These are phyloP conservation scores for Tephrocybe sp. DNA, from an alignment of 768 basidiomycete genomes.

Conservation along the genomic window DNA sequence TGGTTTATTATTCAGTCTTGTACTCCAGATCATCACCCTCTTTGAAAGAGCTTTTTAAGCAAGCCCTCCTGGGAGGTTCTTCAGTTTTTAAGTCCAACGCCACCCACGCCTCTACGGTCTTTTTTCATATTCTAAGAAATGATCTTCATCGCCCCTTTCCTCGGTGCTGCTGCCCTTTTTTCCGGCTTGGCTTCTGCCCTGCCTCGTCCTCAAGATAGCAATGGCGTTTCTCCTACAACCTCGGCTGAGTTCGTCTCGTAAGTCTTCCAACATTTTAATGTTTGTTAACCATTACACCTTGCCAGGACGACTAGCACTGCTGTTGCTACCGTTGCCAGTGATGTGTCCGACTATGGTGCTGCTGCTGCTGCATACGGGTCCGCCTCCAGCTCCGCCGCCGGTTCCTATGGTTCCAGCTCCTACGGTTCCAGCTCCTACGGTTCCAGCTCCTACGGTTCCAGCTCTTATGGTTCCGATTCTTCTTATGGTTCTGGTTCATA, in stretches of 20 bases:
- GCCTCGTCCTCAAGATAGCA: conserved; percentile 39
- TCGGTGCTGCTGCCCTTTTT: conserved; percentile 55
- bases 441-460: conserved; percentile 23
- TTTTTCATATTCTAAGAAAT: conserved; percentile 46
- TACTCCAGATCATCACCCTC: conserved; percentile 54
- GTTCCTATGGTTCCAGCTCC: too few species aligned
- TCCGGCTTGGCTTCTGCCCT: conserved; percentile 51
- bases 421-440: conserved; percentile 19
- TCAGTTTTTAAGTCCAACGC: conserved; percentile 42
- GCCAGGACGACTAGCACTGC: conserved; percentile 2
- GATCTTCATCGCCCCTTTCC: conserved; percentile 56
- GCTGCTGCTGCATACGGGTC: conserved; percentile 17
- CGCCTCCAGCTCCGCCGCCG: too few species aligned
- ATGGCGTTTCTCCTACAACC: conserved; percentile 45
- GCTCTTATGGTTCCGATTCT: conserved; percentile 11
- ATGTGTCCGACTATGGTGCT: conserved; percentile 6
- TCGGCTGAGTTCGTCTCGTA: conserved; percentile 34
- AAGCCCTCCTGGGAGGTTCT: conserved; percentile 65
- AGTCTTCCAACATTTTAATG: too few species aligned
- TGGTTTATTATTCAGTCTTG: conserved; percentile 1
- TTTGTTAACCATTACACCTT: too few species aligned
- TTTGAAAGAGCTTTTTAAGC: conserved; percentile 67
- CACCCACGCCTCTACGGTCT: conserved; percentile 48
- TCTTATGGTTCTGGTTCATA: conserved; percentile 21
- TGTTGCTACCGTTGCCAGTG: neutral